Evolutionary conservation across 2,329 filamentous ascomycete species (phyloP).

Genomic region (Huntiella decipiens): DNA sequence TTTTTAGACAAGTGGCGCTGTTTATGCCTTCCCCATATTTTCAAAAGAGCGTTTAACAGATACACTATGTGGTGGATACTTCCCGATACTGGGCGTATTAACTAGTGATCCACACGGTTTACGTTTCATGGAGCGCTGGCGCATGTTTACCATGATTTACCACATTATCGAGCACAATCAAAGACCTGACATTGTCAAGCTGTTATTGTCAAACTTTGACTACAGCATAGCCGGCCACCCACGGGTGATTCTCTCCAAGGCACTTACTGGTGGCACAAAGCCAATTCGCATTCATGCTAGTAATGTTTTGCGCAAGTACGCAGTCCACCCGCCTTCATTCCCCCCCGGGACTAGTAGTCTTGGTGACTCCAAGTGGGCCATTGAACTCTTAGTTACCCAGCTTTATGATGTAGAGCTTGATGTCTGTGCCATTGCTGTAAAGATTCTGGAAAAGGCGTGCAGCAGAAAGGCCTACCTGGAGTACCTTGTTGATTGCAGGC

Average conservation of each 20-base stretch:
- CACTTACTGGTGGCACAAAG: slow-evolving; percentile 78
- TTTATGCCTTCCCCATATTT: slow-evolving; percentile 75
- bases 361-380: slow-evolving; percentile 77
- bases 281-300: slow-evolving; percentile 83
- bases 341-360: slow-evolving; percentile 3
- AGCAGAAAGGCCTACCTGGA: slow-evolving; percentile 81
- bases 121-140: slow-evolving; percentile 83
- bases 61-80: slow-evolving; percentile 82
- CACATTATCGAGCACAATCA: slow-evolving; percentile 87
- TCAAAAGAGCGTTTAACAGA: slow-evolving; percentile 67
- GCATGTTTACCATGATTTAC: slow-evolving; percentile 99
- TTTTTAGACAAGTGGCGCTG: slow-evolving; percentile 45
- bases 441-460: slow-evolving; percentile 92
- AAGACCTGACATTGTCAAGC: slow-evolving; percentile 76
- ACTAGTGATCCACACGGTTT: slow-evolving; percentile 69
- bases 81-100: slow-evolving; percentile 74
- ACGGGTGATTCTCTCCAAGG: slow-evolving; percentile 80
- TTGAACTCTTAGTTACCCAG: slow-evolving; percentile 90
- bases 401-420: slow-evolving; percentile 94
- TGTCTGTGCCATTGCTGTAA: slow-evolving; percentile 88
- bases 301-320: slow-evolving; percentile 71
- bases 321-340: slow-evolving; percentile 29
- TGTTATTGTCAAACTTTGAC: slow-evolving; percentile 79
- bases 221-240: slow-evolving; percentile 79
- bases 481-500: slow-evolving; percentile 90